A percentile compares a stretch with the other conserved stretches of the same genome.
phyloP scores from a whole-genome alignment of 352 stramenopile genomes.

The Blastocystis hominis region DNA sequence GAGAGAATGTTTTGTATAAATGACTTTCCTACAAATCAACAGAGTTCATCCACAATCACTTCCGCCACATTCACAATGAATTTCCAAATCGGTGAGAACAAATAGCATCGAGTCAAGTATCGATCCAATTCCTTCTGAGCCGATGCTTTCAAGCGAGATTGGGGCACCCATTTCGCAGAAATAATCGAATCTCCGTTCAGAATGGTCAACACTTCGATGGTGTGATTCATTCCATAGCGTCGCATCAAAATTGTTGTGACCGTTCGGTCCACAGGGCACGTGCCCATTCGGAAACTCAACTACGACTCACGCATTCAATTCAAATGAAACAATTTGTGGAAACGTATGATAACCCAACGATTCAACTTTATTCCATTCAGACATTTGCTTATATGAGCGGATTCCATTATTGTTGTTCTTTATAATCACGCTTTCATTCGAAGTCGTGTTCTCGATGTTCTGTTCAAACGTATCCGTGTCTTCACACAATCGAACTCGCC shows the following conservation, averaged over 20 bases:
- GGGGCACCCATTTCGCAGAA: not conserved
- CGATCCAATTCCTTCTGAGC: constrained; percentile 10
- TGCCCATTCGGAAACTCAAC: not conserved
- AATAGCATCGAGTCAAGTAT: not conserved
- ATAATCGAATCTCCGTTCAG: not conserved
- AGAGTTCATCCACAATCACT: not conserved
- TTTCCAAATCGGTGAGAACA: constrained; percentile 19
- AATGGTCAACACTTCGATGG: not conserved
- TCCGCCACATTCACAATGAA: constrained; percentile 14
- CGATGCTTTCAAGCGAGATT: not conserved
- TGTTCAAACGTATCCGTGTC: not conserved
- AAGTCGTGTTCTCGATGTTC: not conserved
- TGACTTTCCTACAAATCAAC: constrained; percentile 16
- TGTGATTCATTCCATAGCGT: constrained; percentile 11
- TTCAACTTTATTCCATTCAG: not conserved
- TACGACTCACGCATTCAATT: not conserved
- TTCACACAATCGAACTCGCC: not conserved
- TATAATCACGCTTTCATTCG: constrained; percentile 5
- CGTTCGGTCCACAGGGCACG: not conserved
- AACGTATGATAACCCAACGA: constrained; percentile 1
- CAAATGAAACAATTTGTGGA: constrained; percentile 35
- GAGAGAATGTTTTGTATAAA: constrained; percentile 41
- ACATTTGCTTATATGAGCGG: constrained; percentile 16
- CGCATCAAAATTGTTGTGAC: not conserved
- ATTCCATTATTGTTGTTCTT: not conserved